Base-by-base conservation (phyloP, 345 rosid species). In the Hypericum androsaemum region DNA sequence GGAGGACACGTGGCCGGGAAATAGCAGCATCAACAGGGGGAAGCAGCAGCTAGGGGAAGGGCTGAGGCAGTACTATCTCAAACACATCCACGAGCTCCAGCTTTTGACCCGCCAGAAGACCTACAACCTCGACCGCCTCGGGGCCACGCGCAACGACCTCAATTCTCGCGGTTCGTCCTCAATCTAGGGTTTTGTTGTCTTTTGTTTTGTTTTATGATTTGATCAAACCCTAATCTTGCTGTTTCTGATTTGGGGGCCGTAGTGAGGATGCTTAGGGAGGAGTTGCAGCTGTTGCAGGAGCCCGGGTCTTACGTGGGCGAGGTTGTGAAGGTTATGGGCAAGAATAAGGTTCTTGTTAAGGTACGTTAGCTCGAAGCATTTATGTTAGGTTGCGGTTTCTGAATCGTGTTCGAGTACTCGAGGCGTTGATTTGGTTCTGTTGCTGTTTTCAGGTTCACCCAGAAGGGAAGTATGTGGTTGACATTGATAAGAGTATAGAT, bases 261-360 rank as follows among this genome's bases (percentile, higher is more conserved):
- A 92, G 98, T 92, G 40, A 63, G 97, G 60, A 88, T 92, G 98
- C 94, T 92, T 9, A 77, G 88, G 64, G 98, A 92, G 71, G 97
- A 92, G 64, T 63, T 85, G 65, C 95, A 92, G 78, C 80, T 92
- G 71, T 88, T 92, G 58, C 98, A 92, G 54, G 98, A 88, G 63
- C 98, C 98, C 50, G 98, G 97, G 8, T 92, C 98, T 42, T 92
- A 92, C 77, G 98, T 92, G 53, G 98, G 98, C 35, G 98, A 92
- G 67, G 98, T 85, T 65, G 98, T 92, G 37, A 92, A 92, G 83
- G 97, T 85, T 8, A 92, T 92, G 98, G 98, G 97, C 2, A 92
- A 92, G 69, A 88, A 92, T 65, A 92, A 85, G 68, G 98, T 92
- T 57, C 65, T 88, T 46, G 97, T 92, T 50, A 92, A 92, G 97